Base-by-base conservation (phyloP, 805 yeast species). In the Ogataea thermomethanolica region DNA sequence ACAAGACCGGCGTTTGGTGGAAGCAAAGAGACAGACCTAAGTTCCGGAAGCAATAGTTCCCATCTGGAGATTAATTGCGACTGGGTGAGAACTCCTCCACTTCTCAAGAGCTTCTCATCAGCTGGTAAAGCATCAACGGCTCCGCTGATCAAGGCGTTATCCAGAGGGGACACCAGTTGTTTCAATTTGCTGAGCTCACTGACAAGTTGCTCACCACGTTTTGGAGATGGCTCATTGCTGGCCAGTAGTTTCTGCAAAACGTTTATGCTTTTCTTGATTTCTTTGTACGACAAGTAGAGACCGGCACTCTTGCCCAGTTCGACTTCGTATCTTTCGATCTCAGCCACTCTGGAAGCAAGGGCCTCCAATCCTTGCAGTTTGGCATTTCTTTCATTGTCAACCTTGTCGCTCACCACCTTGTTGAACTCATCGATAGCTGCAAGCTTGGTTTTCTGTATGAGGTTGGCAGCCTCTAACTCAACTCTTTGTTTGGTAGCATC, bases 1-100 rank as follows among this genome's bases (percentile, higher is more conserved):
- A 91, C 76, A 39, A 93, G 75, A 57, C 99, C 99, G 20, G 99
- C 95, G 57, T 91, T 86, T 53, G 95, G 95, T 40, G 98, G 97
- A 46, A 90, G 76, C 53, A 93, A 68, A 4, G 96, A 80, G 7
- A 95, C 90, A 23, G 88, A 78, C 63, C 95, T 81, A 58, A 93
- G 77, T 66, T 91, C 95, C 11, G 95, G 93, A 15, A 75, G 81
- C 44, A 93, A 72, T 39, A 81, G 67, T 49, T 79, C 77, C 86
- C 95, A 87, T 55, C 95, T 79, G 29, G 84, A 71, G 46, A 83
- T 73, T 33, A 89, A 71, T 65, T 89, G 96, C 21, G 88, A 75
- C 48, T 76, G 79, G 10, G 95, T 79, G 48, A 90, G 70, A 21
- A 91, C 78, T 28, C 95, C 85, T 24, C 67, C 67, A 21, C 66